Conservation (phyloP, 202 grass and related monocot species). For the Carex arenaria region DNA sequence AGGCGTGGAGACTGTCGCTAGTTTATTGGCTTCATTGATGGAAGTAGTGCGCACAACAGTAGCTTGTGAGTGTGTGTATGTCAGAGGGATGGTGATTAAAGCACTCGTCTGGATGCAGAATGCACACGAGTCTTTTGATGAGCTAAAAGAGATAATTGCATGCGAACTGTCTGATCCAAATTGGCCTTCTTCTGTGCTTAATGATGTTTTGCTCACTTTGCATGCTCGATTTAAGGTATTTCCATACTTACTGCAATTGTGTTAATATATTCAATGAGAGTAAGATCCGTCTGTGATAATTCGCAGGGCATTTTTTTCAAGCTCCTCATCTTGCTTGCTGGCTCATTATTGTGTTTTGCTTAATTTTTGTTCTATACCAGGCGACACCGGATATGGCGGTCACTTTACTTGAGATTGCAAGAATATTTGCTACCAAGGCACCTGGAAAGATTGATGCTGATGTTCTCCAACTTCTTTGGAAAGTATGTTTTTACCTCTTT, state of each 20-base stretch:
- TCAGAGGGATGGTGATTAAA: conserved; percentile 98
- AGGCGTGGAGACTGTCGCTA: conserved; percentile 74
- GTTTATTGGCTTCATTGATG: conserved; percentile 93
- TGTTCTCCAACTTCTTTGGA: conserved; percentile 96
- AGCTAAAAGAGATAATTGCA: conserved; percentile 92
- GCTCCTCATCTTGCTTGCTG: background rate
- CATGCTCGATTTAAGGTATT: conserved; percentile 98
- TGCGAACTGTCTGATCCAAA: conserved; percentile 95
- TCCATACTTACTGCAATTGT: conserved; percentile 22
- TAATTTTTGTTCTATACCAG: conserved; percentile 47
- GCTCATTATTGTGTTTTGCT: conserved; percentile 16
- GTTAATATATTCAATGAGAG: background rate
- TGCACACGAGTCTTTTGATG: conserved; percentile 90
- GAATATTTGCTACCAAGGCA: conserved; percentile 99
- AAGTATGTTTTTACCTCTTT: conserved; percentile 51
- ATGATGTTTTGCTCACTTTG: conserved; percentile 96
- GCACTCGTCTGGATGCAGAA: conserved; percentile 99
- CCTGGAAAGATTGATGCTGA: conserved; percentile 99
- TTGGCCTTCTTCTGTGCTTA: conserved; percentile 92
- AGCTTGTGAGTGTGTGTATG: conserved; percentile 99
- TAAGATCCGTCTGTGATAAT: conserved; percentile 13
- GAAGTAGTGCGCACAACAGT: conserved; percentile 98
- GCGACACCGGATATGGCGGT: conserved; percentile 99
- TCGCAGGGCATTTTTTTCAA: conserved; percentile 13
- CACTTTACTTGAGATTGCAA: conserved; percentile 95